Base-by-base conservation (phyloP, 768 basidiomycete species). In the Lactarius quietus region DNA sequence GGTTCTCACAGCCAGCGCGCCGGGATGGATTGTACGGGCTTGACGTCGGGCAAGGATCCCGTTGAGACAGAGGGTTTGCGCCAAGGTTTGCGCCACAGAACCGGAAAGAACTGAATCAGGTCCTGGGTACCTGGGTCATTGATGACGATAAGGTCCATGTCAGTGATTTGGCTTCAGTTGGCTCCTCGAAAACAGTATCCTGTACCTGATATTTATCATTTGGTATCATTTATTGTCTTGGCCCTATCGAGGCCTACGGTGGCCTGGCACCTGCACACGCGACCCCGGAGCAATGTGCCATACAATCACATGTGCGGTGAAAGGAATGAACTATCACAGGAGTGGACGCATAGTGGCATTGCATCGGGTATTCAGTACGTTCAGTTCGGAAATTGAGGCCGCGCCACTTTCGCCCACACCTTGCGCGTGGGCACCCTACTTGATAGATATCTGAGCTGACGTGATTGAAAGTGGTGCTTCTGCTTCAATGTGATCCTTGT, bases 401-500 rank as follows among this genome's bases (percentile, higher is more conserved):
- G 59, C n/a, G 64, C 59, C 35, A 53, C 39, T 53, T 43, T 45
- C 15, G 52, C 52, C 33, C 58, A 35, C 63, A 64, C 45, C 58
- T 59, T 39, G 38, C 1, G 51, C 5, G 52, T 35, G 41, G 18
- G 53, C 41, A 33, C 29, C 18, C 36, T 29, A 43, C 20, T 60
- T 18, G 36, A 23, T 64, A 38, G 14, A 48, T 31, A 43, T 48
- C 53, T 29, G 15, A 33, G 18, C 53, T 29, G 29, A 33, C 15
- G 31, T 54, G 31, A 54, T 20, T n/a, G 18, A 10, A 15, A 18
- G 9, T 54, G n/a, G 17, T 18, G 29, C 31, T 29, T 29, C n/a
- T n/a, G 9, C 52, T 9, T 28, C 3, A 18, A 54, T 33, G 28
- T 54, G 53, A 33, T 54, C 53, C 53, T 54, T 54, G 53, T 54